Base-by-base conservation (phyloP, 306 rosid species). In the Trifolium repens region DNA sequence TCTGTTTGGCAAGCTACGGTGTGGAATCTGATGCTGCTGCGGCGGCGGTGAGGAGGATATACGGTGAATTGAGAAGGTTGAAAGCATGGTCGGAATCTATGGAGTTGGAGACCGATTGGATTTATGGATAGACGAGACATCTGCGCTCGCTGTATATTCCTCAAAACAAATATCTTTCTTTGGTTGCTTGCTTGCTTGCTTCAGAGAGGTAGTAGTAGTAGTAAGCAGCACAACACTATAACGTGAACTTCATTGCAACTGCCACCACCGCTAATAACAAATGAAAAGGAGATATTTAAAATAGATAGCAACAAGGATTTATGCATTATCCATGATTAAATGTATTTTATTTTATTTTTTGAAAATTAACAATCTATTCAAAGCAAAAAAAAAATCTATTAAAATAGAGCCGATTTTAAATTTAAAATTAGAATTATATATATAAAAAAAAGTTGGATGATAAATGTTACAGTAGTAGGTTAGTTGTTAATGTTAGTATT, bases 121-220 rank as follows among this genome's bases (percentile, higher is more conserved):
- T 85, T 84, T 9, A 94, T 71, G 69, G 90, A 90, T 74, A 90
- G 32, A 30, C 90, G 91, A 86, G 90, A 89, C 98, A 91, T 93
- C 4, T 13, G 19, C 60, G 34, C 35, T 4, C 35, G 35, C 35
- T 32, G 35, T 30, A 12, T 27, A 39, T 39, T 39, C 15, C 2
- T 2, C 0, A 15, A 15, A 35, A 49, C 54, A 47, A 70, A 59
- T 58, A 58, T 58, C 64, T 58, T 8, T 27, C 30, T 2, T 2
- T 19, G 58, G 15, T 55, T 55, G 61, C 14, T 55, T 22, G 24
- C 14, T 55, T 22, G 24, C 24, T 22, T 55, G 62, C 14, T 10
- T 6, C 11, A 55, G 32, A 30, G 61, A 22, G 26, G 62, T 22
- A 55, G 62, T 9, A 55, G 62, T 22, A 55, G 61, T 9, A 55